Evolutionary conservation across 306 rosid species (phyloP).

Genomic region (Lotus japonicus): DNA sequence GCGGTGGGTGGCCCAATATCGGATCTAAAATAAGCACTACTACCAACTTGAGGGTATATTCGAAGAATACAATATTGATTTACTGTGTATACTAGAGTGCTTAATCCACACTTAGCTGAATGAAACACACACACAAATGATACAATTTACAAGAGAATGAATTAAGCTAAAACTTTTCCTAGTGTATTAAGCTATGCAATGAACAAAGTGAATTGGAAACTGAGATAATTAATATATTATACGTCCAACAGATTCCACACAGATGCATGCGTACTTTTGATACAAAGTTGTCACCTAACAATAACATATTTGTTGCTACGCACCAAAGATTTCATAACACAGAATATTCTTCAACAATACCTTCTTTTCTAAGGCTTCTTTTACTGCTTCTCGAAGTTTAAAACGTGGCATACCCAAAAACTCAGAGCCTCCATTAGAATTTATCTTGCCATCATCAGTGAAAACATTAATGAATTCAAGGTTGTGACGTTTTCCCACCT

Average conservation of each 20-base stretch:
- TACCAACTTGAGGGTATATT: too few species aligned
- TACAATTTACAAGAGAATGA: too few species aligned
- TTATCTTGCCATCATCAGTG: slow-evolving; percentile 86
- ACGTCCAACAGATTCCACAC: neutral
- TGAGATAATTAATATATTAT: too few species aligned
- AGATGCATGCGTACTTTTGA: neutral
- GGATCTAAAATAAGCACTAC: too few species aligned
- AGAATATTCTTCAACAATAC: slow-evolving; percentile 38
- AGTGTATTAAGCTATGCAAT: too few species aligned
- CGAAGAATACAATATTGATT: too few species aligned
- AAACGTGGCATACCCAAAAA: slow-evolving; percentile 87
- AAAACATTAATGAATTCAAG: slow-evolving; percentile 76
- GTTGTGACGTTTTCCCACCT: slow-evolving; percentile 82
- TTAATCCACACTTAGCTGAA: too few species aligned
- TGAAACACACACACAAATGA: too few species aligned
- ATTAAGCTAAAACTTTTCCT: too few species aligned
- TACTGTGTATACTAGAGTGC: too few species aligned
- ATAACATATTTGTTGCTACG: neutral
- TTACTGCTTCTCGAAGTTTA: slow-evolving; percentile 66
- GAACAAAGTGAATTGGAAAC: too few species aligned
- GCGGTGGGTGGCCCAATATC: too few species aligned
- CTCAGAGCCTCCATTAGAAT: slow-evolving; percentile 79
- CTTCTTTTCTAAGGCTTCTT: slow-evolving; percentile 72
- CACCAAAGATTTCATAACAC: slow-evolving; percentile 3
- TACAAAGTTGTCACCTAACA: neutral